Evolutionary conservation across 805 yeast species (phyloP), one percentile per base, ranked within the genome.

Genomic region (Wickerhamomyces mucosus): DNA sequence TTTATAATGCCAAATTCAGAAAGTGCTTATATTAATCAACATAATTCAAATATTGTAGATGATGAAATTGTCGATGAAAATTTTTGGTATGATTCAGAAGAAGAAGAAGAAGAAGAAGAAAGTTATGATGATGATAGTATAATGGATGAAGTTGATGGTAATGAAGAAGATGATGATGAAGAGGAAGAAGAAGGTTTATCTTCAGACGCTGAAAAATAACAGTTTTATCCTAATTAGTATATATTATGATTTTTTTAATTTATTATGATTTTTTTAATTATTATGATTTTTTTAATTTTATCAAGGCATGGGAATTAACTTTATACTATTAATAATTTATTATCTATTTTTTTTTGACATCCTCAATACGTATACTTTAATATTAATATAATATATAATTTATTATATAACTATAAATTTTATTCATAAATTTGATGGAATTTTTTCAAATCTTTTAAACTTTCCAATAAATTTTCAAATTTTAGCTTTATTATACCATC

Each of bases 81-180:
- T 50, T 82, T 82, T 44, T 82, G 92, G 92, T 80, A 78, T 51
- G 92, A 79, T 43, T 79, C 78, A 26, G 82, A 73, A 19, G 46
- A 43, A 16, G 48, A 45, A 11, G 48, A 43, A 4, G 46, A 41
- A 27, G 82, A 40, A 24, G 81, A 75, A 37, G 83, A 75, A 43
- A 78, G 75, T 36, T 76, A 72, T 15, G 80, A 72, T 24, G 74
- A 69, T 26, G 66, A 58, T 22, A 62, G 62, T 27, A 58, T 61
- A 18, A 64, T 63, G 49, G 66, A 63, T 41, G 67, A 65, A 35
- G 63, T 61, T 30, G 73, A 72, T 34, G 83, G 70, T 12, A 75
- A 64, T 18, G 79, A 75, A 13, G 45, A 36, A 29, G 81, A 72
- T 26, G 75, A 60, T 28, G 71, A 59, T 22, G 71, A 64, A 27